These are phyloP conservation scores for Clitopilus hobsonii DNA, from an alignment of 768 basidiomycete species.

Conservation along the genomic window DNA sequence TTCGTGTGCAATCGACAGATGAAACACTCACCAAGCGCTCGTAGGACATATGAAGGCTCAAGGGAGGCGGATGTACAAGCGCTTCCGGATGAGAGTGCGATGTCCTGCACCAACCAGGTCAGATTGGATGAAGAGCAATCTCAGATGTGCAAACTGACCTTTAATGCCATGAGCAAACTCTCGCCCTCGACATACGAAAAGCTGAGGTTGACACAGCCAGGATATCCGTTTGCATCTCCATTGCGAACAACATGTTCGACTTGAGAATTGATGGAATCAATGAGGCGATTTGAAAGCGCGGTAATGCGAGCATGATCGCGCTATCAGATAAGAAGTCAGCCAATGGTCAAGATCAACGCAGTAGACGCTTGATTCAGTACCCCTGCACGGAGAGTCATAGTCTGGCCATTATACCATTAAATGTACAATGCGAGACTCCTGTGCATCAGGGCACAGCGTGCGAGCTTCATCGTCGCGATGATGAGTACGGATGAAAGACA, in stretches of 20 bases:
- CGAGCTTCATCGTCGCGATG: conserved; percentile 38
- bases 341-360: background rate
- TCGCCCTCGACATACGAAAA: conserved; percentile 98
- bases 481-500: conserved; percentile 33
- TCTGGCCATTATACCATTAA: conserved; percentile 39
- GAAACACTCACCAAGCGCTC: conserved; percentile 69
- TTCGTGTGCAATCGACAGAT: background rate
- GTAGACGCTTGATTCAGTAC: conserved; percentile 59
- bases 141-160: conserved; percentile 43
- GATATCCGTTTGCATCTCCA: conserved; percentile 87
- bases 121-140: conserved; percentile 5
- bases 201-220: conserved; percentile 93
- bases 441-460: conserved; percentile 24
- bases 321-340: conserved; percentile 36
- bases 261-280: conserved; percentile 73
- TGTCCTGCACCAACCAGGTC: conserved; percentile 51
- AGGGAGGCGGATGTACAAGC: conserved; percentile 98
- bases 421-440: conserved; percentile 41
- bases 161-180: conserved; percentile 94
- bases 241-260: conserved; percentile 93
- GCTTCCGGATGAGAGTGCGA: conserved; percentile 95
- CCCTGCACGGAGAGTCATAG: conserved; percentile 85
- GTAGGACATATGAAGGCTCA: conserved; percentile 96
- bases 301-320: conserved; percentile 75
- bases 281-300: conserved; percentile 73